Evolutionary conservation across 345 rosid species (phyloP).

Genomic region (Cochlearia excelsa): DNA sequence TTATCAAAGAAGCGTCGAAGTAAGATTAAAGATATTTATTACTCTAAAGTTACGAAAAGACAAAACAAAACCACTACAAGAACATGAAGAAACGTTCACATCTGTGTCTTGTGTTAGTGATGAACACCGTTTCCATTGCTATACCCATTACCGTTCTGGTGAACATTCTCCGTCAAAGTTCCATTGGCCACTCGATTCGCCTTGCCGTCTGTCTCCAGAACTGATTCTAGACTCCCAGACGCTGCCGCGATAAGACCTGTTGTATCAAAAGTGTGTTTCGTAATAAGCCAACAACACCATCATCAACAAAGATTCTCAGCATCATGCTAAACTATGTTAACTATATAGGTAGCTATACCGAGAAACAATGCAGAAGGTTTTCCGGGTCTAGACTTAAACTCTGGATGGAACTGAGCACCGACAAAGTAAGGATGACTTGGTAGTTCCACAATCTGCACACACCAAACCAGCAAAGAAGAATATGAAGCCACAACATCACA

Average conservation of each 20-base stretch:
- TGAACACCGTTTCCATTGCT: conserved; percentile 61
- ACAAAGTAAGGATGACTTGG: conserved; percentile 54
- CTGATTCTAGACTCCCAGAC: conserved; percentile 49
- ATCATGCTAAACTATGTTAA: too few relatives aligned
- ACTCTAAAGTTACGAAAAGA: neutral
- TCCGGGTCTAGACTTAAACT: conserved; percentile 88
- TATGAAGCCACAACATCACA: conserved; percentile 5
- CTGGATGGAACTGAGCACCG: conserved; percentile 89
- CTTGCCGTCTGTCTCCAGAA: conserved; percentile 37
- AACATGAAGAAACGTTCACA: conserved; percentile 18
- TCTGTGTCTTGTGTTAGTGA: conserved; percentile 28
- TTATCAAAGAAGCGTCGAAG: too few relatives aligned
- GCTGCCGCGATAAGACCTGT: conserved; percentile 68
- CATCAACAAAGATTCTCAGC: neutral
- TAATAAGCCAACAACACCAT: conserved; percentile 5
- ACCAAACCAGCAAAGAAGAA: neutral
- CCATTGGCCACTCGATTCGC: conserved; percentile 48
- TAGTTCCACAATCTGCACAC: conserved; percentile 48
- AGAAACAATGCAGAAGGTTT: conserved; percentile 78
- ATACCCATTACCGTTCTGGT: conserved; percentile 51
- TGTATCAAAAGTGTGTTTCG: neutral
- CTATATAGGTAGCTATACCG: conserved; percentile 34
- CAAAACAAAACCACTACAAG: conserved; percentile 11
- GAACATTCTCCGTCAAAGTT: conserved; percentile 29
- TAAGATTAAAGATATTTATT: neutral